A percentile compares a stretch with the other conserved stretches of the same genome.
Evolutionary conservation across 2,329 filamentous ascomycete genomes (phyloP).

Genomic region (Phialophora verrucosa): DNA sequence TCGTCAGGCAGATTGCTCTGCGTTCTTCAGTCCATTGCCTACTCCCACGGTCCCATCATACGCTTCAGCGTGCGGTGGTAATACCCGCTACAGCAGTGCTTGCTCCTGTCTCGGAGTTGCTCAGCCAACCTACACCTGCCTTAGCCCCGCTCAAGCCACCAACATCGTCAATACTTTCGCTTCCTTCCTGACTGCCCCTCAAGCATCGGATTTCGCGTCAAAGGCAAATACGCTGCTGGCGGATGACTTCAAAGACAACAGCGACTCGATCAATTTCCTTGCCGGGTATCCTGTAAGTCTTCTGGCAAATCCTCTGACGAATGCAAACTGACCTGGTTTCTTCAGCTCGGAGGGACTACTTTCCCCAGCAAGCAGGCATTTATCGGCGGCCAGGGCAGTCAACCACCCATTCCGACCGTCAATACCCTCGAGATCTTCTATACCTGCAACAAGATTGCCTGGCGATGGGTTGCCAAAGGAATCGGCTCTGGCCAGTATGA

Average conservation of each 20-base stretch:
- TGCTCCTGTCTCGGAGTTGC: slow-evolving; percentile 25
- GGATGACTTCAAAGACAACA: slow-evolving; percentile 31
- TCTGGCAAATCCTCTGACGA: neutral
- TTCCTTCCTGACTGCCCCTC: slow-evolving; percentile 30
- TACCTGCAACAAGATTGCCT: slow-evolving; percentile 37
- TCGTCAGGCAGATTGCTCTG: slow-evolving; percentile 28
- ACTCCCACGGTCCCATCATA: slow-evolving; percentile 26
- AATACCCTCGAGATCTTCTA: slow-evolving; percentile 36
- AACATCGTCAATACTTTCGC: slow-evolving; percentile 28
- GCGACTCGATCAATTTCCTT: slow-evolving; percentile 35
- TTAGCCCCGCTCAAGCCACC: slow-evolving; percentile 23
- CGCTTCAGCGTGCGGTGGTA: slow-evolving; percentile 25
- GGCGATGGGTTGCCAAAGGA: slow-evolving; percentile 34
- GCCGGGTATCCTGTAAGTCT: slow-evolving; percentile 28
- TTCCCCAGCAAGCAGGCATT: slow-evolving; percentile 34
- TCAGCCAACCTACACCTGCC: slow-evolving; percentile 18
- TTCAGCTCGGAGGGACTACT: slow-evolving; percentile 17
- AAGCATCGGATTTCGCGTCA: slow-evolving; percentile 30
- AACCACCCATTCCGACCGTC: slow-evolving; percentile 31
- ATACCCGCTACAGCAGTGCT: slow-evolving; percentile 24
- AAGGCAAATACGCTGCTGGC: slow-evolving; percentile 33
- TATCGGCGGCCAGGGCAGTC: slow-evolving; percentile 31
- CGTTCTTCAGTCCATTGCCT: slow-evolving; percentile 22
- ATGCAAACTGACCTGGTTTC: neutral
- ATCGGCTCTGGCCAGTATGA: slow-evolving; percentile 27